Evolutionary conservation across 2,329 filamentous ascomycete species (phyloP), one percentile per base, ranked within the genome.

Genomic region (Penicillium italicum): DNA sequence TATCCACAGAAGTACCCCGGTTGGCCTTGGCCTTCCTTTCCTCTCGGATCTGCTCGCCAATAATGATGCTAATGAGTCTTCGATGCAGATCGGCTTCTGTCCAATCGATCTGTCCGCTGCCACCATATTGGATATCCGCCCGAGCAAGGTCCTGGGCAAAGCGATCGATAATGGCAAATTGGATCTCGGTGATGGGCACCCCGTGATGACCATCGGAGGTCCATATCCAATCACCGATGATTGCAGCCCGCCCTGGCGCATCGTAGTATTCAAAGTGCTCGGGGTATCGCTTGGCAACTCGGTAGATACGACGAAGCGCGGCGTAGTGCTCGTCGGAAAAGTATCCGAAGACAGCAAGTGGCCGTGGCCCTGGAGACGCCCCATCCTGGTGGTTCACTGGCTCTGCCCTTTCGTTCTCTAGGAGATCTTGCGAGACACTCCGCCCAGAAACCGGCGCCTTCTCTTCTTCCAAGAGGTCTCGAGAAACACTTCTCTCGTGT

Each of bases 31-130:
- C 64, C 57, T 72, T 75, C 53, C 64, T 62, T 56, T 77, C 75
- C 50, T 69, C 69, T 63, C 77, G 68, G 47, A 78, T 72, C 55
- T 76, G 73, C 60, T 78, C 76, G 33, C 77, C 77, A 64, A 79
- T 74, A 28, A 78, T 77, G 53, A 79, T 71, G 55, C 76, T 77
- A 55, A 77, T 76, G 55, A 79, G 63, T 59, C 75, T 67, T 61
- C 69, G 69, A 55, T 76, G 71, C 54, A 79, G 62, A 41, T 79
- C 74, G 45, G 75, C 72, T 41, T 76, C 75, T 26, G 66, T 73
- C 77, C 77, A 79, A 49, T 72, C 74, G 61, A 74, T 62, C 52
- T 66, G 67, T 33, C 70, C 74, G 40, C 65, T 67, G 20, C 72
- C 72, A 42, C 74, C 74, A 44, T 67, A 69, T 51, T 65, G 67